phyloP scores from a whole-genome alignment of 805 yeast genomes.

The Candida morakotiae region DNA sequence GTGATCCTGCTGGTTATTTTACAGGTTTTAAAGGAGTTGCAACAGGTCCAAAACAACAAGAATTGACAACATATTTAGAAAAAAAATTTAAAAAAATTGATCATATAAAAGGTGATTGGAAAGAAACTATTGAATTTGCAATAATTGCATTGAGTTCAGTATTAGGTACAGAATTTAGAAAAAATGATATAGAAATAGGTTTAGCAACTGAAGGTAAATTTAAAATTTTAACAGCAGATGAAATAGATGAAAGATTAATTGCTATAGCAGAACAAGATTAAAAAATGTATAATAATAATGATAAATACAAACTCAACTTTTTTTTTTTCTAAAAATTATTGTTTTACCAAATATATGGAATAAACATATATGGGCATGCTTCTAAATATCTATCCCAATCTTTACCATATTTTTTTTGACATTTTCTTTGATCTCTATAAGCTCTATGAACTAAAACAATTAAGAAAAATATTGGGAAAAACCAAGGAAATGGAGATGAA shows the following conservation, averaged over 20 bases:
- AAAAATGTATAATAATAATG: too few relatives aligned
- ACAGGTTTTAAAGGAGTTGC: slow-evolving; percentile 89
- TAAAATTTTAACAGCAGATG: slow-evolving; percentile 70
- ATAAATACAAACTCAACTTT: neutral
- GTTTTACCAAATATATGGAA: slow-evolving; percentile 73
- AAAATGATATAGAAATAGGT: slow-evolving; percentile 90
- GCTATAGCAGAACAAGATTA: slow-evolving; percentile 95
- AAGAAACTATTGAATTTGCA: slow-evolving; percentile 82
- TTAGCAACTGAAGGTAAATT: slow-evolving; percentile 75
- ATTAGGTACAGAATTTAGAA: slow-evolving; percentile 88
- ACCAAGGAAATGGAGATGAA: slow-evolving; percentile 89
- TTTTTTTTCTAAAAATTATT: neutral
- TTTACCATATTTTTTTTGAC: slow-evolving; percentile 82
- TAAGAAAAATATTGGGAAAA: slow-evolving; percentile 89
- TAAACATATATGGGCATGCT: slow-evolving; percentile 87
- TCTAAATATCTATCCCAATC: slow-evolving; percentile 88
- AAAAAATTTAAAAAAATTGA: slow-evolving; percentile 77
- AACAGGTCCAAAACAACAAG: slow-evolving; percentile 97
- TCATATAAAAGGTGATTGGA: slow-evolving; percentile 77
- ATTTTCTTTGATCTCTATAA: slow-evolving; percentile 78
- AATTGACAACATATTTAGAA: slow-evolving; percentile 83
- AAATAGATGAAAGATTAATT: slow-evolving; percentile 90
- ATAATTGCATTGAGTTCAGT: slow-evolving; percentile 83
- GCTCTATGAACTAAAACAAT: slow-evolving; percentile 87
- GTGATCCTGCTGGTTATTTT: slow-evolving; percentile 97